phyloP scores from a whole-genome alignment of 768 basidiomycete genomes.

The Calocera cornea region DNA sequence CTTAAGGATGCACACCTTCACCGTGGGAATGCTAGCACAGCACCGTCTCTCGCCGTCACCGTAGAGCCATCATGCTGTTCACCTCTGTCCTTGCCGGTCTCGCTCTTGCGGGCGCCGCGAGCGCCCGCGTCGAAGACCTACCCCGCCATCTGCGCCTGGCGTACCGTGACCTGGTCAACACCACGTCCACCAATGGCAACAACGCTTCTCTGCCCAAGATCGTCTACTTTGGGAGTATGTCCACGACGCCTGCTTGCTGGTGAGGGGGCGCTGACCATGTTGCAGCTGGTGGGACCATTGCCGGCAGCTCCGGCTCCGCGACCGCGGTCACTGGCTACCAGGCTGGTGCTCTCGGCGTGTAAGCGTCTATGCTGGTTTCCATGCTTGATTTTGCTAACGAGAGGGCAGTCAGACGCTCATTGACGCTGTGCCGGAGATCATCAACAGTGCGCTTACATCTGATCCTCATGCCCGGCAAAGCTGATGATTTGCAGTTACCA shows the following conservation, averaged over 20 bases:
- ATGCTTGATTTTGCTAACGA: background rate
- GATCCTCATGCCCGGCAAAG: background rate
- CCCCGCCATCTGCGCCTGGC: background rate
- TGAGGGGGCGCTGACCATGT: background rate
- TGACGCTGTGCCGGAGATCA: constrained; percentile 12
- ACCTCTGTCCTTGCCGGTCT: background rate
- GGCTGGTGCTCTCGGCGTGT: background rate
- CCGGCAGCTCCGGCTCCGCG: background rate
- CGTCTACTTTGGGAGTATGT: constrained; percentile 10
- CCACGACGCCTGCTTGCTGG: background rate
- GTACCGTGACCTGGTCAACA: background rate
- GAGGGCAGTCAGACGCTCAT: constrained; percentile 9
- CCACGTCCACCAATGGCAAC: background rate
- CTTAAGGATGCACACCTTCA: too few relatives aligned
- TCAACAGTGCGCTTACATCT: constrained; percentile 1
- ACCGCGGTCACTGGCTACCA: constrained; percentile 10
- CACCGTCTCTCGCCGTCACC: too few relatives aligned
- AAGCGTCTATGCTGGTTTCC: background rate
- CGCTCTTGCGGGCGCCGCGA: background rate
- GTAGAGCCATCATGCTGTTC: constrained; percentile 1
- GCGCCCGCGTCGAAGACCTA: background rate
- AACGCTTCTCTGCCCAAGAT: constrained; percentile 6
- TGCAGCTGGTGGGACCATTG: constrained; percentile 9
- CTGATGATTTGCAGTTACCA: constrained; percentile 10
- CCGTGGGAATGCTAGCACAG: too few relatives aligned